Base-by-base conservation (phyloP, 2,329 filamentous ascomycete species). In the Tolypocladium amazonense region DNA sequence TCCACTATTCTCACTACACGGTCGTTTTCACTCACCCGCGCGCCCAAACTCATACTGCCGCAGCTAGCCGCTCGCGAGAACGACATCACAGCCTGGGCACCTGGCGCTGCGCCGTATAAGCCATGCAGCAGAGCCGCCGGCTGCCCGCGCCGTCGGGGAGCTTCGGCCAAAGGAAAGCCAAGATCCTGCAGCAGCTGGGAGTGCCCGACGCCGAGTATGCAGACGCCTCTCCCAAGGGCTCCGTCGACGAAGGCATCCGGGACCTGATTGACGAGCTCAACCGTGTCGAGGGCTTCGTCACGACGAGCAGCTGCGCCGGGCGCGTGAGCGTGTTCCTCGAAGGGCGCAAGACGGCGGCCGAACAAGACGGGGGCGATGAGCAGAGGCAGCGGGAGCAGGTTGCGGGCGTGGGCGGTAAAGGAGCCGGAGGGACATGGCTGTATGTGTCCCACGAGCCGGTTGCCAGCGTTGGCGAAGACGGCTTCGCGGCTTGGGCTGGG, bases 231-330 rank as follows among this genome's bases (percentile, higher is more conserved):
- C 92, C 93, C 3, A 97, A 97, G 76, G 93, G 92, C 20, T 88
- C 86, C 0, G 83, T 97, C 25, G 93, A 97, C 71, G 83, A 77
- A 56, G 88, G 86, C 0, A 92, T 97, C 65, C 82, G 87, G 55
- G 80, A 86, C 27, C 77, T 97, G 58, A 92, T 97, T 62, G 80
- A 81, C 57, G 85, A 88, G 65, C 88, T 97, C 71, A 97, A 97
- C 73, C 71, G 68, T 1, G 70, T 88, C 7, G 81, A 86, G 1
- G 91, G 90, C 1, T 82, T 92, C 47, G 91, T 95, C 39, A 97
- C 93, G 1, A 97, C 92, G 3, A 96, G 92, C 74, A 96, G 92
- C 73, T 97, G 93, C 71, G 89, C 91, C 2, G 93, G 93, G 0
- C 81, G 93, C 58, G 83, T 95, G 55, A 92, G 89, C 64, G 89